A percentile compares a stretch with the other conserved stretches of the same genome.
phyloP scores from a whole-genome alignment of 208 protist genomes.

The Trypanosoma brucei region DNA sequence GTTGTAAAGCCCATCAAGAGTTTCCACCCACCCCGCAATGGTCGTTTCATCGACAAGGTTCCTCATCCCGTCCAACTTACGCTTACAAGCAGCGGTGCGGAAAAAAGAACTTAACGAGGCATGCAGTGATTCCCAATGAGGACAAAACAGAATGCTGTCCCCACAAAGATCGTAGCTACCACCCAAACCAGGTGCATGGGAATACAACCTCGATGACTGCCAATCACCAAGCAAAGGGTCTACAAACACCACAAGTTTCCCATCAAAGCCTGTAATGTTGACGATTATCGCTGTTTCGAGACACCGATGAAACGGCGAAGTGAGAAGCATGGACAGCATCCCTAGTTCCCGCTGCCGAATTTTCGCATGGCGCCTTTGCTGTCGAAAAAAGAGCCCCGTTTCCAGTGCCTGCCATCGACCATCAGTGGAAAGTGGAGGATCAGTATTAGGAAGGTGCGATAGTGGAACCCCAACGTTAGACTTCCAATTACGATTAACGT shows the following conservation, averaged over 20 bases:
- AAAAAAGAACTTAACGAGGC: constrained; percentile 48
- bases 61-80: constrained; percentile 3
- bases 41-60: constrained; percentile 7
- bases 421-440: constrained; percentile 74
- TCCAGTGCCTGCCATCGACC: constrained; percentile 77
- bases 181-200: constrained; percentile 43
- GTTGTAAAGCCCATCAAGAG: constrained; percentile 3
- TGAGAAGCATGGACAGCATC: constrained; percentile 54
- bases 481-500: constrained; percentile 66
- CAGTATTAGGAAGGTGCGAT: constrained; percentile 43
- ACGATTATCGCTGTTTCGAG: constrained; percentile 76
- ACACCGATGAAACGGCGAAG: constrained; percentile 82
- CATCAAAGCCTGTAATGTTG: constrained; percentile 74
- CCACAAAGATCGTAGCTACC: constrained; percentile 35
- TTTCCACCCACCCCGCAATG: constrained; percentile 17
- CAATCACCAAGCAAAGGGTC: constrained; percentile 76
- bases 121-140: constrained; percentile 42
- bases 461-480: constrained; percentile 18
- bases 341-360: constrained; percentile 60
- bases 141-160: constrained; percentile 20
- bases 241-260: constrained; percentile 65
- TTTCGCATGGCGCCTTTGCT: constrained; percentile 36
- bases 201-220: constrained; percentile 72
- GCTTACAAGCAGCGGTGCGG: constrained; percentile 21
- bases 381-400: constrained; percentile 59